Percentiles rank a stretch among this genome's conserved stretches.
These are phyloP conservation scores for Cercis canadensis DNA, from an alignment of 306 rosid species.

Conservation along the genomic window DNA sequence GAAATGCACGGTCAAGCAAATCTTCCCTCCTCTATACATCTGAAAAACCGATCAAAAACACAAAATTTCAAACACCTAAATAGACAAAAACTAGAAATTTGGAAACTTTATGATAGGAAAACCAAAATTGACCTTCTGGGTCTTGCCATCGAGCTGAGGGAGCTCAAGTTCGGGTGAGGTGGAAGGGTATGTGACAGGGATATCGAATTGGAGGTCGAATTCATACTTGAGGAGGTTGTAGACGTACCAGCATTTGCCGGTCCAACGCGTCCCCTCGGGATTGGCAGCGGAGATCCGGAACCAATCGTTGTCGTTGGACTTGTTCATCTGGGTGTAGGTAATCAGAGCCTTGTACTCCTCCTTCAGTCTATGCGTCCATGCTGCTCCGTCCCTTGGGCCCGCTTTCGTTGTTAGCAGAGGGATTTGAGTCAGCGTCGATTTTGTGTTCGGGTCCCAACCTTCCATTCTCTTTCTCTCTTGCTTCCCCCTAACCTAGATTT, in stretches of 20 bases:
- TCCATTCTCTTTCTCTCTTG: conserved; percentile 57
- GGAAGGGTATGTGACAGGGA: conserved; percentile 90
- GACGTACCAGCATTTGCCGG: conserved; percentile 97
- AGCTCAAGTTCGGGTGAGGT: conserved; percentile 98
- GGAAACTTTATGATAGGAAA: neutral
- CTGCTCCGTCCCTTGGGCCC: conserved; percentile 85
- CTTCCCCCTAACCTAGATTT: too few relatives aligned
- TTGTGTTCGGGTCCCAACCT: conserved; percentile 98
- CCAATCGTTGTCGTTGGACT: conserved; percentile 98
- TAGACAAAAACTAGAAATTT: too few relatives aligned
- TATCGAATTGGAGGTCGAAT: conserved; percentile 97
- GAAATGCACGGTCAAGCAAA: conserved; percentile 96
- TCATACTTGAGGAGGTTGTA: conserved; percentile 97
- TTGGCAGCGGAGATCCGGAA: conserved; percentile 91
- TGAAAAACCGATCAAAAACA: conserved; percentile 38
- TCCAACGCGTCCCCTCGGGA: conserved; percentile 95
- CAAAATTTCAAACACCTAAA: neutral
- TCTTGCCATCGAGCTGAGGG: conserved; percentile 93
- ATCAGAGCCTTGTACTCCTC: conserved; percentile 94
- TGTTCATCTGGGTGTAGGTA: conserved; percentile 97
- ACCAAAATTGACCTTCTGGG: conserved; percentile 71
- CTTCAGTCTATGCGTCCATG: conserved; percentile 88
- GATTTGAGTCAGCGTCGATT: conserved; percentile 93
- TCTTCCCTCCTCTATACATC: conserved; percentile 99
- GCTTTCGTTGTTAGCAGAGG: conserved; percentile 82